phyloP scores from a whole-genome alignment of 192 early-diverging fungal genomes.

The Glomus cerebriforme region DNA sequence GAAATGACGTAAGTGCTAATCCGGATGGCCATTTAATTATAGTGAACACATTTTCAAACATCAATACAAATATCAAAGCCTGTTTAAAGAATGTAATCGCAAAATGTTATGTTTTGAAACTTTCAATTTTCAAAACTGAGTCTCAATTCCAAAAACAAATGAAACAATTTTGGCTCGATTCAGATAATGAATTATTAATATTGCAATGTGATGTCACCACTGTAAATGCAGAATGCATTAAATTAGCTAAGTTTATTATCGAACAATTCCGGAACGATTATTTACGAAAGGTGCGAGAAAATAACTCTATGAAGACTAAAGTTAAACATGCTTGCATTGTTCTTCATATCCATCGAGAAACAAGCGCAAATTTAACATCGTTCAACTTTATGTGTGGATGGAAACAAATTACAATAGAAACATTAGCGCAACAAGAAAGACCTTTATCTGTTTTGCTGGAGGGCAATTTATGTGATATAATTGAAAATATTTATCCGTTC shows the following conservation, averaged over 20 bases:
- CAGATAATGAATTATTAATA: conserved; percentile 10
- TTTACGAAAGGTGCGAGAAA: background rate
- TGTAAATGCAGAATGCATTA: conserved; percentile 27
- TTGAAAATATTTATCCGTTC: conserved; percentile 26
- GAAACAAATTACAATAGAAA: conserved; percentile 33
- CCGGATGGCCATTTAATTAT: conserved; percentile 12
- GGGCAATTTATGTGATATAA: conserved; percentile 14
- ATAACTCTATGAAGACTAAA: background rate
- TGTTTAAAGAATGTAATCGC: background rate
- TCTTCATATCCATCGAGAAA: conserved; percentile 25
- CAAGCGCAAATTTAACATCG: background rate
- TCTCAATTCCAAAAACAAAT: conserved; percentile 29
- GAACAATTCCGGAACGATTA: conserved; percentile 30
- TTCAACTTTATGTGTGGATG: conserved; percentile 36
- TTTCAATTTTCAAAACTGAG: conserved; percentile 32
- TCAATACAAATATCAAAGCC: conserved; percentile 30
- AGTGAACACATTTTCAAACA: conserved; percentile 34
- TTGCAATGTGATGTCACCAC: conserved; percentile 33
- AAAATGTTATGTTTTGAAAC: conserved; percentile 24
- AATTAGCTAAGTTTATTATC: conserved; percentile 34
- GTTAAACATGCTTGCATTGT: conserved; percentile 34
- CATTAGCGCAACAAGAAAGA: conserved; percentile 11
- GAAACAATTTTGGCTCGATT: conserved; percentile 29
- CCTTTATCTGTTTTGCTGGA: conserved; percentile 26
- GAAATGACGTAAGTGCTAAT: background rate